phyloP scores from a whole-genome alignment of 2,329 filamentous ascomycete species.

The Niveomyces coronatus region DNA sequence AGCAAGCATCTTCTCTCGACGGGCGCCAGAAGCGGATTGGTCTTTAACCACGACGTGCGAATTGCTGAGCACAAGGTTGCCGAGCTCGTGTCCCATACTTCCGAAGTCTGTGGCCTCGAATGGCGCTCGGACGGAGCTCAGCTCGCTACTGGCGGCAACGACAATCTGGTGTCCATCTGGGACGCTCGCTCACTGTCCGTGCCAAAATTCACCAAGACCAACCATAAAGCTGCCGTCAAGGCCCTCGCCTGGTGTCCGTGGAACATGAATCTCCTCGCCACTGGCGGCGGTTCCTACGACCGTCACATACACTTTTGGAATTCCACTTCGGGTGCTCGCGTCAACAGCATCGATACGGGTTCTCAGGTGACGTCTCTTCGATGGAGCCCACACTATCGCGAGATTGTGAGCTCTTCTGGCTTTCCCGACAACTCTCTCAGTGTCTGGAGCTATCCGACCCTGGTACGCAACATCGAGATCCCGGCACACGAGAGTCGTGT shows the following conservation, averaged over 20 bases:
- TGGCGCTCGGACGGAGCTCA: slow-evolving; percentile 96
- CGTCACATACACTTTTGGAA: slow-evolving; percentile 99
- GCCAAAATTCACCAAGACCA: slow-evolving; percentile 98
- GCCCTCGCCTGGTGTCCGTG: slow-evolving; percentile 97
- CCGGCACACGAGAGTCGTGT: slow-evolving; percentile 95
- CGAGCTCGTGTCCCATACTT: slow-evolving; percentile 93
- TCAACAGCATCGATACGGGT: slow-evolving; percentile 98
- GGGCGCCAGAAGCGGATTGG: slow-evolving; percentile 84
- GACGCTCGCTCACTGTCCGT: slow-evolving; percentile 87
- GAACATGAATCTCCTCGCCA: slow-evolving; percentile 95
- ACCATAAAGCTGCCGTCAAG: slow-evolving; percentile 98
- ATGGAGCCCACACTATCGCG: slow-evolving; percentile 95
- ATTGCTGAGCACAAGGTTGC: slow-evolving; percentile 97
- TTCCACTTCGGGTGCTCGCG: slow-evolving; percentile 89
- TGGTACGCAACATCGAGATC: slow-evolving; percentile 96
- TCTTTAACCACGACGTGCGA: slow-evolving; percentile 98
- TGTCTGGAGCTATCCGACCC: slow-evolving; percentile 97
- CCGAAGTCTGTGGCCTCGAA: slow-evolving; percentile 94
- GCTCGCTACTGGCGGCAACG: slow-evolving; percentile 93
- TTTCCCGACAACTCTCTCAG: slow-evolving; percentile 99
- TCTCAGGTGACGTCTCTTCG: slow-evolving; percentile 93
- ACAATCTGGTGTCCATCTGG: slow-evolving; percentile 99
- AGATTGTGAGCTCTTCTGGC: slow-evolving; percentile 94
- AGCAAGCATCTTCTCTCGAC: slow-evolving; percentile 97
- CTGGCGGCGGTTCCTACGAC: slow-evolving; percentile 91